Evolutionary conservation across 129 eudicot genomes (phyloP).

Genomic region (Cynara cardunculus): DNA sequence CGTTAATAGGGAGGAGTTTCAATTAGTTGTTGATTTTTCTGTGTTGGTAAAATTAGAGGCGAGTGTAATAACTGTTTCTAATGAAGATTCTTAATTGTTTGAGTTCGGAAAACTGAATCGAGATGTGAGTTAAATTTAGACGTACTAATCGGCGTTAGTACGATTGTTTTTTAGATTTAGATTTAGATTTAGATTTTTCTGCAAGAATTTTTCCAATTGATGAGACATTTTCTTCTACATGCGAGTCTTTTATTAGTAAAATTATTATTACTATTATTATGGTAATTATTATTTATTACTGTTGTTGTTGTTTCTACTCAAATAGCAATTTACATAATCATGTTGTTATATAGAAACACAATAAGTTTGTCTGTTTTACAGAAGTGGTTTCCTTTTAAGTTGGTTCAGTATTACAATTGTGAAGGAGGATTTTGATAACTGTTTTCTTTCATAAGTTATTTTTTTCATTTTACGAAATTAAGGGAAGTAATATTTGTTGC

Average conservation of each 20-base stretch:
- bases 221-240: not conserved
- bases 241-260: not conserved
- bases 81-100: not conserved
- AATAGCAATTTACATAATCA: not conserved
- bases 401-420: not conserved
- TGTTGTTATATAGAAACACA: not conserved
- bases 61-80: not conserved
- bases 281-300: not conserved
- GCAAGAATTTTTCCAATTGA: not conserved
- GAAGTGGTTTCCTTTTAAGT: not conserved
- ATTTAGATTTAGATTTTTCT: constrained; percentile 3
- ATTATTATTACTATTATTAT: not conserved
- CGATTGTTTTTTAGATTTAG: not conserved
- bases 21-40: not conserved
- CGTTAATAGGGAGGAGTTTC: not conserved
- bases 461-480: not conserved
- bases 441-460: not conserved
- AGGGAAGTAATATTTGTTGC: not conserved
- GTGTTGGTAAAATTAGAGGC: not conserved
- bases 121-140: not conserved
- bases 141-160: too few relatives aligned
- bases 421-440: not conserved
- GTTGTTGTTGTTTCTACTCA: not conserved
- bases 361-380: not conserved
- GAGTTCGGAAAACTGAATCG: not conserved